phyloP scores from a whole-genome alignment of 768 basidiomycete species.

The Pisolithus albus region DNA sequence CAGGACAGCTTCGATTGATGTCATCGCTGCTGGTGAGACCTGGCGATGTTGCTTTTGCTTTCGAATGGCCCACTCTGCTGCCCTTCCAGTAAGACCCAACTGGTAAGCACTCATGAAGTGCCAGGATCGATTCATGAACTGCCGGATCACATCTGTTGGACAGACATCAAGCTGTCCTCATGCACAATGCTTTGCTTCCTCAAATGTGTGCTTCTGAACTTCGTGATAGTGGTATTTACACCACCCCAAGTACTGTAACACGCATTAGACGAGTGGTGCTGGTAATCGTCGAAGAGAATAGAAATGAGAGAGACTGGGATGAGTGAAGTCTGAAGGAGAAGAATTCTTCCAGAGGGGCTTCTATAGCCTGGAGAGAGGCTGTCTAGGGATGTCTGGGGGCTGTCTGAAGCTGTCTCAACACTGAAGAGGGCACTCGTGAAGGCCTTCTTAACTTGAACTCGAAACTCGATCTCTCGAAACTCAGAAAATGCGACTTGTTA shows the following conservation, averaged over 20 bases:
- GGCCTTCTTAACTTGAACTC: too few relatives aligned
- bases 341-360: too few relatives aligned
- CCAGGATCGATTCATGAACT: slow-evolving; percentile 17
- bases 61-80: slow-evolving; percentile 31
- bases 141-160: neutral
- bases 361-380: too few relatives aligned
- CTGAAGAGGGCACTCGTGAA: too few relatives aligned
- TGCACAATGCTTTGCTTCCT: neutral
- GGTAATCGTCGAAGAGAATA: too few relatives aligned
- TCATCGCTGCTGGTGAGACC: slow-evolving; percentile 27
- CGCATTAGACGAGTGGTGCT: too few relatives aligned
- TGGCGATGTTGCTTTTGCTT: slow-evolving; percentile 17
- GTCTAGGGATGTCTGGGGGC: too few relatives aligned
- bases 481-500: too few relatives aligned
- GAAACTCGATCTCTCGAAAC: too few relatives aligned
- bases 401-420: too few relatives aligned
- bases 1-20: slow-evolving; percentile 26
- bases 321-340: too few relatives aligned
- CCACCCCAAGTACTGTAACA: neutral
- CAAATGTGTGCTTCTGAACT: neutral
- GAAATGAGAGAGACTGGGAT: too few relatives aligned
- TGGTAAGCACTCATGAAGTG: slow-evolving; percentile 32
- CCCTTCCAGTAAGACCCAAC: slow-evolving; percentile 28
- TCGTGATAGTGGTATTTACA: neutral
- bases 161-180: neutral